A percentile compares a stretch with the other conserved stretches of the same genome.
phyloP scores from a whole-genome alignment of 1,284 basidiomycete genomes.

The Leccinum pseudoinsigne region DNA sequence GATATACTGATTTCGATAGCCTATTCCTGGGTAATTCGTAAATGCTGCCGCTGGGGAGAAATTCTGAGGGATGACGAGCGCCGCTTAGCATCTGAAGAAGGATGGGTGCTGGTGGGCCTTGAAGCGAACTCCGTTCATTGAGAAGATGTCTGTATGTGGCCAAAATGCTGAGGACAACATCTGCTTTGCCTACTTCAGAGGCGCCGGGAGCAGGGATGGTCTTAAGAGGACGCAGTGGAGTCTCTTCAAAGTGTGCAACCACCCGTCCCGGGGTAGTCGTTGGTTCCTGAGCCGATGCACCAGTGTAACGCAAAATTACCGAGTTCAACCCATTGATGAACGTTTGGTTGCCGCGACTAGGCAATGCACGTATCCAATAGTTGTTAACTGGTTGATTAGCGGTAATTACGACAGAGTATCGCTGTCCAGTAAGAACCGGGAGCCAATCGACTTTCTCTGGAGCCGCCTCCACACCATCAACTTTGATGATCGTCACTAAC shows the following conservation, averaged over 20 bases:
- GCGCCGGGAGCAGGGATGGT: slow-evolving; percentile 33
- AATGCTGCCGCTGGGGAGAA: slow-evolving; percentile 46
- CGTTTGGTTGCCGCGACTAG: slow-evolving; percentile 23
- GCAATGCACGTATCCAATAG: slow-evolving; percentile 32
- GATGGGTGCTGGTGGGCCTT: slow-evolving; percentile 42
- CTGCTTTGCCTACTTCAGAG: slow-evolving; percentile 36
- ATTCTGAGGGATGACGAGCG: slow-evolving; percentile 38
- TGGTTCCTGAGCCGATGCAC: slow-evolving; percentile 38
- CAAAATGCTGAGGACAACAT: slow-evolving; percentile 34
- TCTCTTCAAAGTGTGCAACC: slow-evolving; percentile 32
- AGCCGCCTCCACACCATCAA: slow-evolving; percentile 44
- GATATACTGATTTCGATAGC: slow-evolving; percentile 45
- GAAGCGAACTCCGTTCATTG: slow-evolving; percentile 38
- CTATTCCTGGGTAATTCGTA: slow-evolving; percentile 47
- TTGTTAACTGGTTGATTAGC: slow-evolving; percentile 41
- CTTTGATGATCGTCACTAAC: slow-evolving; percentile 70
- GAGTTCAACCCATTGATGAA: slow-evolving; percentile 37
- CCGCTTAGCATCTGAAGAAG: slow-evolving; percentile 56
- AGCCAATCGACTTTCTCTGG: slow-evolving; percentile 40
- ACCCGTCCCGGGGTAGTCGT: slow-evolving; percentile 22
- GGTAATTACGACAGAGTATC: slow-evolving; percentile 36
- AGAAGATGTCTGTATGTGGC: slow-evolving; percentile 30
- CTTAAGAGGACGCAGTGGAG: slow-evolving; percentile 30
- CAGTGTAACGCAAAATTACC: slow-evolving; percentile 46
- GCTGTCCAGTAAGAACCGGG: slow-evolving; percentile 36